Percentiles rank a stretch among this genome's conserved stretches.
Conservation (phyloP, 2,329 filamentous ascomycete species). For the Beauveria sp. region DNA sequence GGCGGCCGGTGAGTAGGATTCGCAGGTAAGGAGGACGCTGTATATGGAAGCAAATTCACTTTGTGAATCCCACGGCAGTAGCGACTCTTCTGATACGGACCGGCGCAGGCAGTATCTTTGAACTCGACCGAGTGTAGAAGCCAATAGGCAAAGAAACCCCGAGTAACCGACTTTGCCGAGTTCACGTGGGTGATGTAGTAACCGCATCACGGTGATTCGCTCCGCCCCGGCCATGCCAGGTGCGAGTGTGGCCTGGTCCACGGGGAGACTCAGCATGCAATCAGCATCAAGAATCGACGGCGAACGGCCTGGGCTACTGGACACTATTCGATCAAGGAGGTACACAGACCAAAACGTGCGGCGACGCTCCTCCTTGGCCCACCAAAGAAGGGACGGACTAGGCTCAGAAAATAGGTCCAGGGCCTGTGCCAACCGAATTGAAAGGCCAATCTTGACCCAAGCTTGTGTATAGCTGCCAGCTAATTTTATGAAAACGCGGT, state of each 20-base stretch:
- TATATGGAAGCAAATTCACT: neutral
- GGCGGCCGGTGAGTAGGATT: neutral
- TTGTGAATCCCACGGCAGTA: neutral
- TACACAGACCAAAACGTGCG: constrained; percentile 6
- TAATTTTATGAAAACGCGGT: neutral
- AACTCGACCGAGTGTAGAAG: neutral
- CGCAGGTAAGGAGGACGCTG: neutral
- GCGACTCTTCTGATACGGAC: neutral
- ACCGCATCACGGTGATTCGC: neutral
- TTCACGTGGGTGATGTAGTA: neutral
- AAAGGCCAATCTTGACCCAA: neutral
- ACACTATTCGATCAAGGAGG: neutral
- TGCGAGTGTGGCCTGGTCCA: neutral
- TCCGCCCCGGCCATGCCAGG: neutral
- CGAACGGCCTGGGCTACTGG: neutral
- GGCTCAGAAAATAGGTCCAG: neutral
- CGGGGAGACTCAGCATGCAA: neutral
- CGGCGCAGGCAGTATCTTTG: neutral
- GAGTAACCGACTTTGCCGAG: neutral
- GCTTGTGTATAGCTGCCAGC: neutral
- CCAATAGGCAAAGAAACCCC: neutral
- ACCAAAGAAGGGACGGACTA: neutral
- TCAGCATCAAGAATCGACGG: constrained; percentile 1
- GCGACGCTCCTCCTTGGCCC: neutral
- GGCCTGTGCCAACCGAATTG: neutral